Evolutionary conservation across 169 alveolate genomes (phyloP).

Genomic region (Babesia microti): DNA sequence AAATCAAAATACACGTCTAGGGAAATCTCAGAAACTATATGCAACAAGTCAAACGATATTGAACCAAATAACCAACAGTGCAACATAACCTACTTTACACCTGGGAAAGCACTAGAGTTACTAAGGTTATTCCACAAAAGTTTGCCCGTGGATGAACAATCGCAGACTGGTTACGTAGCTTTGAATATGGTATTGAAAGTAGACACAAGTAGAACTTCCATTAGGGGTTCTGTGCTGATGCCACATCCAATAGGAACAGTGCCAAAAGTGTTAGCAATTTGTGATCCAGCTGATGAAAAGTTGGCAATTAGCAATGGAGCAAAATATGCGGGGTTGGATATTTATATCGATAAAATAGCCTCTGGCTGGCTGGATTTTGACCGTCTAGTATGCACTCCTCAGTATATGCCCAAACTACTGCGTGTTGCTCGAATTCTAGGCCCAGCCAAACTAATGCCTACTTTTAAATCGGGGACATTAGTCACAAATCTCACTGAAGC

Average conservation of each 20-base stretch:
- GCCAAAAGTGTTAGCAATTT: conserved; percentile 35
- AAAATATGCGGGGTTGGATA: conserved; percentile 51
- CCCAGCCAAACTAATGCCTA: conserved; percentile 85
- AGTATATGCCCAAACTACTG: conserved; percentile 67
- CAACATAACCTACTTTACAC: no score
- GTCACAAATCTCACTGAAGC: conserved; percentile 45
- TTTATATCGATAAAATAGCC: conserved; percentile 48
- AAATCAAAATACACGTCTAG: no score
- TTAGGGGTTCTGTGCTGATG: conserved; percentile 26
- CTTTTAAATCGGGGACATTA: conserved; percentile 71
- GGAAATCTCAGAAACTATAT: no score
- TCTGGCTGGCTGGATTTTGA: conserved; percentile 79
- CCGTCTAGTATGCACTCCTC: conserved; percentile 66
- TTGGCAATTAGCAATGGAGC: conserved; percentile 49
- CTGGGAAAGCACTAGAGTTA: no score
- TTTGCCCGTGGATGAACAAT: no score
- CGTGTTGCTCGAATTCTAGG: conserved; percentile 80
- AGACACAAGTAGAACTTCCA: conserved; percentile 24
- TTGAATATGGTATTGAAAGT: no score
- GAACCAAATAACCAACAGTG: no score
- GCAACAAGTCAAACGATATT: no score
- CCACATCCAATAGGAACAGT: conserved; percentile 32
- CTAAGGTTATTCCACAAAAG: no score
- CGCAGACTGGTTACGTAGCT: no score
- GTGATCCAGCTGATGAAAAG: conserved; percentile 33